Conservation (phyloP, 345 rosid species). For the Luvunga scandens region DNA sequence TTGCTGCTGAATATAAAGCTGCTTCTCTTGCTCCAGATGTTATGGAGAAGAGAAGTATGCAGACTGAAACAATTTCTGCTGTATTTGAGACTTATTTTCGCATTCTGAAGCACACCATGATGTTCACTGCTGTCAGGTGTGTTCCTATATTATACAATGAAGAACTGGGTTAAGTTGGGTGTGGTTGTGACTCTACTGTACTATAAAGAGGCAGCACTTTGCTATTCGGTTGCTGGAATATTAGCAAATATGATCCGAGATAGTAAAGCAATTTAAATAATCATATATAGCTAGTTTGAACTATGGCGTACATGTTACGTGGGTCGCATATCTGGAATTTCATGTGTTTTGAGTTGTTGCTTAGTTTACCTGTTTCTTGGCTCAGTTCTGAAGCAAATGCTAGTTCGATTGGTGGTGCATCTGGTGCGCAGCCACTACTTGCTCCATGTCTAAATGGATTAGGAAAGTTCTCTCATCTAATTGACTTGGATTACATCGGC, state of each 20-base stretch:
- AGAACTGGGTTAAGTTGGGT: neutral
- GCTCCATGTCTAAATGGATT: constrained; percentile 83
- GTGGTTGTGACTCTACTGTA: neutral
- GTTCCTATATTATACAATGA: constrained; percentile 11
- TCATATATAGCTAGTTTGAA: neutral
- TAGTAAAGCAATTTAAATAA: neutral
- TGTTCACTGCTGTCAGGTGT: constrained; percentile 51
- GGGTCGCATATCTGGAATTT: neutral
- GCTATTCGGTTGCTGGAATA: neutral
- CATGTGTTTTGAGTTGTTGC: neutral
- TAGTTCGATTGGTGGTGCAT: constrained; percentile 26
- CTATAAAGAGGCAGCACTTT: neutral
- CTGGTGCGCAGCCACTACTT: constrained; percentile 66
- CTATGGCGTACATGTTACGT: neutral
- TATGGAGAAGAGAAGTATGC: constrained; percentile 64
- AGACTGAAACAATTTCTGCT: constrained; percentile 75
- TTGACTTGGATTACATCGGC: constrained; percentile 84
- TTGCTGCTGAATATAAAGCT: constrained; percentile 78
- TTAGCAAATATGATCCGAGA: neutral
- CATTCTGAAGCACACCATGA: constrained; percentile 71
- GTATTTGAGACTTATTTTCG: constrained; percentile 93
- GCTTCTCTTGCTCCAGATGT: constrained; percentile 62
- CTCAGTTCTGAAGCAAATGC: constrained; percentile 49
- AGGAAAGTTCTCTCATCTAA: constrained; percentile 77
- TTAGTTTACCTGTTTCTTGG: constrained; percentile 6